Conservation (phyloP, 2,329 filamentous ascomycete species). For the Fusarium protoensiforme region DNA sequence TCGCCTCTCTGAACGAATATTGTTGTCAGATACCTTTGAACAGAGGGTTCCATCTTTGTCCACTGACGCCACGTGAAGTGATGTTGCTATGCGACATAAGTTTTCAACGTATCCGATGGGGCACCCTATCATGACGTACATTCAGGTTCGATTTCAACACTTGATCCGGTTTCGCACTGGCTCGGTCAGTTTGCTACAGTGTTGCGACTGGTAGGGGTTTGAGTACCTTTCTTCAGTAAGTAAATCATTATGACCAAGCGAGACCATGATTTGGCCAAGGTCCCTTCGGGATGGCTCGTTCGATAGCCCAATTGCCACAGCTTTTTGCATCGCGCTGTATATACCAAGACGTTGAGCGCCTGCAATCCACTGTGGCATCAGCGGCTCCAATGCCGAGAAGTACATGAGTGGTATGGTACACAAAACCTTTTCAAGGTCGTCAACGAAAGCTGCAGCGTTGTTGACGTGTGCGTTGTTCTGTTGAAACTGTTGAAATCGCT, state of each 20-base stretch:
- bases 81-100: background rate
- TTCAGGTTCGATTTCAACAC: background rate
- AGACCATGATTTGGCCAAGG: background rate
- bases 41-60: background rate
- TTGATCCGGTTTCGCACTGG: background rate
- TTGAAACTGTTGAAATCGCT: no score
- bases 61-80: background rate
- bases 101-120: background rate
- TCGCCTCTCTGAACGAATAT: background rate
- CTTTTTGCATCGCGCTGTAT: background rate
- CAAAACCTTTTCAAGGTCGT: background rate
- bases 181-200: background rate
- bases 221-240: background rate
- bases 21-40: background rate
- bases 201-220: background rate
- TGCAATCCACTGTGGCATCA: background rate
- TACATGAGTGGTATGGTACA: background rate
- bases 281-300: background rate
- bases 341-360: background rate
- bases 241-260: background rate
- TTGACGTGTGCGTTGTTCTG: background rate
- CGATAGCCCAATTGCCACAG: background rate
- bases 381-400: background rate
- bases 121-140: background rate
- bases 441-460: background rate